A percentile compares a stretch with the other conserved stretches of the same genome.
Evolutionary conservation across 83 land plant species (phyloP).

Genomic region (Isoetes engelmannii): DNA sequence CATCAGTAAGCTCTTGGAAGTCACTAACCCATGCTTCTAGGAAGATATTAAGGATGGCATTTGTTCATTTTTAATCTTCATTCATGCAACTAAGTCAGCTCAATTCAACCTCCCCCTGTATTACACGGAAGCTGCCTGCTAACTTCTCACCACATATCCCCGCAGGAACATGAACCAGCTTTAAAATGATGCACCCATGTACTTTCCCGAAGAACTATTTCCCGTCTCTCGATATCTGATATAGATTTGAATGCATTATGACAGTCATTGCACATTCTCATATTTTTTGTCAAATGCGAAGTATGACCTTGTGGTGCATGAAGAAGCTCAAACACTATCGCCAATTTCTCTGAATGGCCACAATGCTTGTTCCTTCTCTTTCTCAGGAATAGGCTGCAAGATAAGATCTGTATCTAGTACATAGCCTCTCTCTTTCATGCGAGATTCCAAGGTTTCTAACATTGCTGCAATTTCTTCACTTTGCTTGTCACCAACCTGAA

Average conservation of each 20-base stretch:
- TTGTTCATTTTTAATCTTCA: too few relatives aligned
- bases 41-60: too few relatives aligned
- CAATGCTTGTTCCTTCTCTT: background rate
- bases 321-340: conserved; percentile 6
- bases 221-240: conserved; percentile 7
- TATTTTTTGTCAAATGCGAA: conserved; percentile 3
- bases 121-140: too few relatives aligned
- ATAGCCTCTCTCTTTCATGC: too few relatives aligned
- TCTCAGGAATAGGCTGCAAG: background rate
- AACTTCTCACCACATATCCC: background rate
- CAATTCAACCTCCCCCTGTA: too few relatives aligned
- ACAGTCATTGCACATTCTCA: background rate
- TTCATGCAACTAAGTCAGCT: too few relatives aligned
- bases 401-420: background rate
- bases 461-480: background rate
- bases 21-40: too few relatives aligned
- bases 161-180: background rate
- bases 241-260: background rate
- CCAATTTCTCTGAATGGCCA: conserved; percentile 10
- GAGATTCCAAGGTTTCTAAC: too few relatives aligned
- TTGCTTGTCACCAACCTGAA: conserved; percentile 4
- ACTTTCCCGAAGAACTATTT: conserved; percentile 7
- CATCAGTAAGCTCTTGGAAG: too few relatives aligned
- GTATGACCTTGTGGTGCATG: conserved; percentile 1
- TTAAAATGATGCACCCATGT: conserved; percentile 10